These are phyloP conservation scores for Fusarium nodosum DNA, from an alignment of 2,329 filamentous ascomycete genomes.

Conservation along the genomic window DNA sequence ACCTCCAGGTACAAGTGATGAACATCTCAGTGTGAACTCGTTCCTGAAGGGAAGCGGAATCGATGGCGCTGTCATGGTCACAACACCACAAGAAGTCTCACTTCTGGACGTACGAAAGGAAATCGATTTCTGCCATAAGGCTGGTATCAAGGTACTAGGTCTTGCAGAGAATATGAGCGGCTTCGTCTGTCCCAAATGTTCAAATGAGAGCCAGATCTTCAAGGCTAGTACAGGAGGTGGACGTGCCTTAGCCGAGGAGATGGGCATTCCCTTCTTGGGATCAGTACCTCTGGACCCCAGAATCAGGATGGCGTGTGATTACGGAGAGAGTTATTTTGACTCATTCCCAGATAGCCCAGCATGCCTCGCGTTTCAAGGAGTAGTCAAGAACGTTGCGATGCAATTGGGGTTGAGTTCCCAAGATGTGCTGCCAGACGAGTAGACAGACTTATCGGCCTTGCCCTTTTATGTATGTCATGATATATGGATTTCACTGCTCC, in stretches of 20 bases:
- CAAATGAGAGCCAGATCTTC: constrained; percentile 87
- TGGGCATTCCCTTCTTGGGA: constrained; percentile 89
- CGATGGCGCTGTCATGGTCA: constrained; percentile 92
- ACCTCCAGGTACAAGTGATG: constrained; percentile 93
- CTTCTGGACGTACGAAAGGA: constrained; percentile 96
- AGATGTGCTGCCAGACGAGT: constrained; percentile 60
- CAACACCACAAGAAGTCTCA: constrained; percentile 94
- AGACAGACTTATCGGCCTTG: constrained; percentile 33
- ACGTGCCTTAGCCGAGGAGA: constrained; percentile 82
- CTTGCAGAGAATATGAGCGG: constrained; percentile 98
- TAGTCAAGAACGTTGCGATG: constrained; percentile 79
- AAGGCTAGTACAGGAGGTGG: constrained; percentile 91
- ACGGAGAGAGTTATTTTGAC: constrained; percentile 97
- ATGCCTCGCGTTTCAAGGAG: constrained; percentile 81
- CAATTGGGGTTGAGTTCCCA: constrained; percentile 74
- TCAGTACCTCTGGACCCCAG: constrained; percentile 91
- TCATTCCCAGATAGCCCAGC: constrained; percentile 94
- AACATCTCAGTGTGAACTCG: constrained; percentile 93
- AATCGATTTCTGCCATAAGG: constrained; percentile 97
- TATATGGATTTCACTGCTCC: constrained; percentile 19
- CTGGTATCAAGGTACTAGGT: constrained; percentile 87
- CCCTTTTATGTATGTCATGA: constrained; percentile 40
- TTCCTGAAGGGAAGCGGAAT: constrained; percentile 92
- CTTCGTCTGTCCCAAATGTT: constrained; percentile 95
- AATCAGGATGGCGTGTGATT: constrained; percentile 97